These are phyloP conservation scores for Gautieria morchelliformis DNA, from an alignment of 768 basidiomycete genomes.

Conservation along the genomic window DNA sequence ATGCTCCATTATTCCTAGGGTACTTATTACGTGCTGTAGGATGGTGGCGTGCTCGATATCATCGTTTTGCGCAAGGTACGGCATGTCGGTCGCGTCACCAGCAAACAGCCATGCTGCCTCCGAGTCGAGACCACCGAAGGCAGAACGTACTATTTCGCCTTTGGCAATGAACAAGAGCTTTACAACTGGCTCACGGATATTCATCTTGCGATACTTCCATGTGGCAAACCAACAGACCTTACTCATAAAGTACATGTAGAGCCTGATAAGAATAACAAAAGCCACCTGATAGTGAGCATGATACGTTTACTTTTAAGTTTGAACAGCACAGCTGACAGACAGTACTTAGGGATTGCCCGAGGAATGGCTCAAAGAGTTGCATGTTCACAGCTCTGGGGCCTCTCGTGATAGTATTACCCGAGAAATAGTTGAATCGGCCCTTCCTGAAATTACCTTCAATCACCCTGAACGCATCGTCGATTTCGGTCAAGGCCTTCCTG, in stretches of 20 bases:
- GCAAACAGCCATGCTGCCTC: not conserved
- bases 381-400: not conserved
- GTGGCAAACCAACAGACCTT: not conserved
- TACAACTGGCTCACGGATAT: constrained; percentile 6
- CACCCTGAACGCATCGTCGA: not conserved
- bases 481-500: not conserved
- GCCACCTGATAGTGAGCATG: not conserved
- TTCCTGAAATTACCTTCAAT: not conserved
- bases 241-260: not conserved
- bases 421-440: not conserved
- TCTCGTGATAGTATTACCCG: not conserved
- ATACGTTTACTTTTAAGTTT: not conserved
- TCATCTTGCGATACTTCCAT: not conserved
- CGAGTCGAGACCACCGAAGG: not conserved
- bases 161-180: not conserved
- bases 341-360: not conserved
- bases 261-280: not conserved
- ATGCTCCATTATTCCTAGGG: not conserved
- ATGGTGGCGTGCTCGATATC: not conserved
- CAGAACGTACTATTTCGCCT: not conserved
- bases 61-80: not conserved
- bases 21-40: not conserved
- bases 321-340: not conserved
- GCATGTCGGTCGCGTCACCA: not conserved
- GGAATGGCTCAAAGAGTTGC: not conserved